These are phyloP conservation scores for Elaeis guineensis DNA, from an alignment of 176 grass and related monocot genomes.

Conservation along the genomic window DNA sequence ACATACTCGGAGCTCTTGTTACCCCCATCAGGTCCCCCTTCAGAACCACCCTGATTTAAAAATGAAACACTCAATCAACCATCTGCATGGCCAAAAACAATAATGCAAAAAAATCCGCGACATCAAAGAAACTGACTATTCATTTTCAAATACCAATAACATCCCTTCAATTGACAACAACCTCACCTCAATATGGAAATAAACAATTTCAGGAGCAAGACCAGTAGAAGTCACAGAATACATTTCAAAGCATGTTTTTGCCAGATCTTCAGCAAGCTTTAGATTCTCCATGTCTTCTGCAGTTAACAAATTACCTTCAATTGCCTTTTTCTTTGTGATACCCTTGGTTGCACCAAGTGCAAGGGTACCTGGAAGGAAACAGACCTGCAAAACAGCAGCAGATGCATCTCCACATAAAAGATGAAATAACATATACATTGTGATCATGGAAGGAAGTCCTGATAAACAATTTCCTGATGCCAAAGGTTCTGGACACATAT, in stretches of 20 bases:
- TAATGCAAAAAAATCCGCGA: not conserved
- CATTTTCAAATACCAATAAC: no score
- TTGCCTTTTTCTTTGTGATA: conserved; percentile 75
- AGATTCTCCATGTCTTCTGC: conserved; percentile 80
- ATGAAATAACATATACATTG: conserved; percentile 13
- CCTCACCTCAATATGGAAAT: conserved; percentile 81
- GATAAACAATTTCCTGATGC: no score
- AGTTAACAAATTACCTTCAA: conserved; percentile 59
- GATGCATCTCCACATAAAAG: not conserved
- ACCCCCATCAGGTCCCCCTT: conserved; percentile 69
- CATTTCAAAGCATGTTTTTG: conserved; percentile 95
- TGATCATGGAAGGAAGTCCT: no score
- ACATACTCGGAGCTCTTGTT: conserved; percentile 82
- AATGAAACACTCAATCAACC: not conserved
- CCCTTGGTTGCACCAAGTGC: conserved; percentile 93
- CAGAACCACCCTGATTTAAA: conserved; percentile 51
- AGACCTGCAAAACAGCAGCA: conserved; percentile 42
- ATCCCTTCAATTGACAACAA: not conserved
- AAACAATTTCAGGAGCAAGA: conserved; percentile 91
- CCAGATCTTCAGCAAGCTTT: conserved; percentile 88
- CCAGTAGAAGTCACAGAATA: conserved; percentile 91
- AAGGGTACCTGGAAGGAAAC: conserved; percentile 93
- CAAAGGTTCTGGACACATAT: no score
- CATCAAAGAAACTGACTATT: no score
- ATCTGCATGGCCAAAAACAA: not conserved